A percentile compares a stretch with the other conserved stretches of the same genome.
These are phyloP conservation scores for Leonotis leonurus DNA, from an alignment of 257 asterid species.

Conservation along the genomic window DNA sequence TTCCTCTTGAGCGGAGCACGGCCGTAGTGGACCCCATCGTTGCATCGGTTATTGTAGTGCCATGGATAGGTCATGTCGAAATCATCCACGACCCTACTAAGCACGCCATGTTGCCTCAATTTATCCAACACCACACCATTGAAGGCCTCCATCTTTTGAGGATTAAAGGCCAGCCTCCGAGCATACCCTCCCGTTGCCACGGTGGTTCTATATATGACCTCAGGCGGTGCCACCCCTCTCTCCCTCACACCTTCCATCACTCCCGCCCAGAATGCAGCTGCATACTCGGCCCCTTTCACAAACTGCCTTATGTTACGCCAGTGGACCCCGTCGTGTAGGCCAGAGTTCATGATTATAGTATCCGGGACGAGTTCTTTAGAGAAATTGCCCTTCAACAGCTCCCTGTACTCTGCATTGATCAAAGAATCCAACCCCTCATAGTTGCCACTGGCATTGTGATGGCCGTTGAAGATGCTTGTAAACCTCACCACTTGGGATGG, in stretches of 20 bases:
- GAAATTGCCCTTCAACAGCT: slow-evolving; percentile 44
- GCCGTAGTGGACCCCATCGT: slow-evolving; percentile 91
- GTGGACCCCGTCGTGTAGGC: slow-evolving; percentile 71
- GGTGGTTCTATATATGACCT: slow-evolving; percentile 64
- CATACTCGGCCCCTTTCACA: slow-evolving; percentile 49
- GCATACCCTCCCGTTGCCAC: slow-evolving; percentile 83
- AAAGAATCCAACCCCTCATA: slow-evolving; percentile 69
- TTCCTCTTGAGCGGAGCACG: slow-evolving; percentile 64
- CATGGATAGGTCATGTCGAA: slow-evolving; percentile 94
- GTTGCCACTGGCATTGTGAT: slow-evolving; percentile 48
- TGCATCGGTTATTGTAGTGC: slow-evolving; percentile 88
- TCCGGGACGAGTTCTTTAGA: slow-evolving; percentile 50
- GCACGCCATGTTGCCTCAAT: slow-evolving; percentile 43
- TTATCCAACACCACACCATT: slow-evolving; percentile 79
- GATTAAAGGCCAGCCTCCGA: slow-evolving; percentile 61
- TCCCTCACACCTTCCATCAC: slow-evolving; percentile 36
- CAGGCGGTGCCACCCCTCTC: slow-evolving; percentile 46
- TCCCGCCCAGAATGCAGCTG: slow-evolving; percentile 71
- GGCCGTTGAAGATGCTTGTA: slow-evolving; percentile 86
- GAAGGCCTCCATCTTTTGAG: slow-evolving; percentile 89
- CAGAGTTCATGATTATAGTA: slow-evolving; percentile 81
- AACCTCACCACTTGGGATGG: slow-evolving; percentile 55
- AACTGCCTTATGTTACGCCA: slow-evolving; percentile 56
- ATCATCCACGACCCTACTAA: slow-evolving; percentile 53
- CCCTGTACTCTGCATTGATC: slow-evolving; percentile 37